Evolutionary conservation across 257 asterid species (phyloP).

Genomic region (Galeopsis tetrahit): DNA sequence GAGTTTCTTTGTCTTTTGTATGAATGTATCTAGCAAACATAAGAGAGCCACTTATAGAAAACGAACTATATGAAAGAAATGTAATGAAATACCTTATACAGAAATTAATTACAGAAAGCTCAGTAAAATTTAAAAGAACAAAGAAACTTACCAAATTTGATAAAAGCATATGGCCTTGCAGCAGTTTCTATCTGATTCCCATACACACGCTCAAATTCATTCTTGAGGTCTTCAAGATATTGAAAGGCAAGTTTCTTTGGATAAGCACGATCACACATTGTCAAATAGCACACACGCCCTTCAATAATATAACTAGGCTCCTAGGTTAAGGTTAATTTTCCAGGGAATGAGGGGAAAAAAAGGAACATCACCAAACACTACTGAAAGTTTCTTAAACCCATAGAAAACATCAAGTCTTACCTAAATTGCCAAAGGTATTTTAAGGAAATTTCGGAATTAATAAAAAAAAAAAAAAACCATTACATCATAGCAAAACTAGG

Average conservation of each 20-base stretch:
- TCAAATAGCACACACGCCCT: conserved; percentile 90
- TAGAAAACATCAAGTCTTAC: conserved; percentile 20
- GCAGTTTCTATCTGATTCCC: conserved; percentile 96
- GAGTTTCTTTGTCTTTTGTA: conserved; percentile 86
- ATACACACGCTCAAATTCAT: conserved; percentile 84
- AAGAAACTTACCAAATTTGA: conserved; percentile 74
- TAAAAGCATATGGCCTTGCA: conserved; percentile 97
- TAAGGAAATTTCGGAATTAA: background rate
- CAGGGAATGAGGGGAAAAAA: conserved; percentile 10
- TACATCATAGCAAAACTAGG: background rate
- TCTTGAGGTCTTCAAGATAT: conserved; percentile 93
- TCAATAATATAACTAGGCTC: conserved; percentile 79
- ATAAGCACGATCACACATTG: conserved; percentile 93
- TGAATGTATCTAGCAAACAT: conserved; percentile 70
- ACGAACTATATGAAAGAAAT: conserved; percentile 15
- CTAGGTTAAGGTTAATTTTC: conserved; percentile 53
- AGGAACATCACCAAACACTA: background rate
- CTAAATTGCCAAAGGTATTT: conserved; percentile 7
- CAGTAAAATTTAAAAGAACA: background rate
- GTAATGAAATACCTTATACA: background rate
- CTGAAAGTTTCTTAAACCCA: background rate
- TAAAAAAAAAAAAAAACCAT: background rate
- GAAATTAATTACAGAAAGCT: conserved; percentile 17
- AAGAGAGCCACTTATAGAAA: conserved; percentile 20
- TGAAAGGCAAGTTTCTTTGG: conserved; percentile 96